These are phyloP conservation scores for Fusarium odoratissimum DNA, from an alignment of 2,329 filamentous ascomycete species.

Conservation along the genomic window DNA sequence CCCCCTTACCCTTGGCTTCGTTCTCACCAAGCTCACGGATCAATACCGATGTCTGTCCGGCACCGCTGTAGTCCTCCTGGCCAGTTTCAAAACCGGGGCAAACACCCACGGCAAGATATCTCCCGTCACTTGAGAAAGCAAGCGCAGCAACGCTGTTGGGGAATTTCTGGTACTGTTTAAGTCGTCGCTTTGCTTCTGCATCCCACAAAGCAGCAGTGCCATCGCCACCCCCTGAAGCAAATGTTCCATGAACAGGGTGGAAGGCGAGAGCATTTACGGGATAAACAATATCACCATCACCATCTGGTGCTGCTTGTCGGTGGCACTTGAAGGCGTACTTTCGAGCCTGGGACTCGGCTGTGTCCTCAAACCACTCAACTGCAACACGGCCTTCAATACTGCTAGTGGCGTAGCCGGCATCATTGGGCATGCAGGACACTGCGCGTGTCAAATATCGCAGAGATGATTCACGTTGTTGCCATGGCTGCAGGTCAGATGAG, in stretches of 20 bases:
- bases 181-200: slow-evolving; percentile 87
- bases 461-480: slow-evolving; percentile 93
- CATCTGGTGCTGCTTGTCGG: slow-evolving; percentile 75
- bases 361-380: slow-evolving; percentile 98
- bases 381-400: slow-evolving; percentile 96
- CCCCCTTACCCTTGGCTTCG: slow-evolving; percentile 87
- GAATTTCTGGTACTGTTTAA: slow-evolving; percentile 89
- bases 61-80: slow-evolving; percentile 79
- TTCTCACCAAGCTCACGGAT: slow-evolving; percentile 86
- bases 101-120: slow-evolving; percentile 80
- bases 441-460: slow-evolving; percentile 96
- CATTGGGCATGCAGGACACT: slow-evolving; percentile 95
- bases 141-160: slow-evolving; percentile 81
- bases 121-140: slow-evolving; percentile 81
- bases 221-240: slow-evolving; percentile 90
- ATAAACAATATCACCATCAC: slow-evolving; percentile 82
- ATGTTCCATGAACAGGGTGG: slow-evolving; percentile 84
- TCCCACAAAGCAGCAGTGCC: slow-evolving; percentile 95
- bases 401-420: slow-evolving; percentile 90
- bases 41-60: slow-evolving; percentile 80
- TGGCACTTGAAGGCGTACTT: slow-evolving; percentile 99
- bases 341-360: slow-evolving; percentile 83
- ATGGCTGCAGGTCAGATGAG: slow-evolving; percentile 73
- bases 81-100: slow-evolving; percentile 91
- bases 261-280: slow-evolving; percentile 92